These are phyloP conservation scores for Millerozyma miso DNA, from an alignment of 805 yeast species.

Conservation along the genomic window DNA sequence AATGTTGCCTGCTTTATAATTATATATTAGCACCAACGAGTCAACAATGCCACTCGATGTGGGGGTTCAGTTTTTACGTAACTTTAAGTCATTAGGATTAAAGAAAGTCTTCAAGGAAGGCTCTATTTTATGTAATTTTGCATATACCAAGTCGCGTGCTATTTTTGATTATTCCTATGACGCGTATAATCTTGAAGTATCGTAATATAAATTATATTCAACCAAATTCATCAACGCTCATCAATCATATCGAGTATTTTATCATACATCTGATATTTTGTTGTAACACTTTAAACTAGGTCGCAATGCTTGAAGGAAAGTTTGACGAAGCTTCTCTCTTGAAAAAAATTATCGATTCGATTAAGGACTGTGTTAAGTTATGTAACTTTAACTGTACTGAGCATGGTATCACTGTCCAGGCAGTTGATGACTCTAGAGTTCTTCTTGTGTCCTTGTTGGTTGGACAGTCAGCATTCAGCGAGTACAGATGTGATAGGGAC, in stretches of 20 bases:
- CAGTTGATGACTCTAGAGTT: slow-evolving; percentile 96
- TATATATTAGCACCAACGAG: too few species aligned
- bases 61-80: too few species aligned
- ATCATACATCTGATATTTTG: background rate
- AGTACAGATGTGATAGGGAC: slow-evolving; percentile 93
- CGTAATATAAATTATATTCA: background rate
- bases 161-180: background rate
- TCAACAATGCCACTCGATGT: too few species aligned
- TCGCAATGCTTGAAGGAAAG: slow-evolving; percentile 89
- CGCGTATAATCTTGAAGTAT: too few species aligned
- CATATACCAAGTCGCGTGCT: background rate
- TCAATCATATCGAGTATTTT: background rate
- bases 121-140: background rate
- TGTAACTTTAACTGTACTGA: slow-evolving; percentile 98
- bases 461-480: slow-evolving; percentile 83
- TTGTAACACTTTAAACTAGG: slow-evolving; percentile 1
- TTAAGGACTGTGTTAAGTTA: slow-evolving; percentile 89
- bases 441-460: slow-evolving; percentile 82
- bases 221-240: background rate
- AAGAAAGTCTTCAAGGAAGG: too few species aligned
- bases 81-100: too few species aligned
- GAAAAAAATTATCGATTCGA: slow-evolving; percentile 89
- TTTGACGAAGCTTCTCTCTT: slow-evolving; percentile 88
- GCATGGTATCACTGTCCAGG: slow-evolving; percentile 92
- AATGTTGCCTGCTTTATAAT: too few species aligned